Conservation (phyloP, 306 rosid genomes). For the Biancaea sappan region DNA sequence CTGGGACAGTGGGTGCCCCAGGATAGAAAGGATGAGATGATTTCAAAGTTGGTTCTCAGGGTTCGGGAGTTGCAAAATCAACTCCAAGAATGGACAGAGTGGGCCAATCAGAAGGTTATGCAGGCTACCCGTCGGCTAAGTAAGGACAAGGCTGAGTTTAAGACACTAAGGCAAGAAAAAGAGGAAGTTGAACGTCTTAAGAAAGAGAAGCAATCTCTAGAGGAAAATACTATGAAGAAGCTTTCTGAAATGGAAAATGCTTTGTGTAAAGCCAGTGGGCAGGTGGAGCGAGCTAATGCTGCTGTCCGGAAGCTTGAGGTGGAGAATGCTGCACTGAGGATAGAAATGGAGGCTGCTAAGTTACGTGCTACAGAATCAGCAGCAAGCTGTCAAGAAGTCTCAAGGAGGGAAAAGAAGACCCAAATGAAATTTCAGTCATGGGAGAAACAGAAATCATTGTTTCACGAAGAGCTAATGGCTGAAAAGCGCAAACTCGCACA, state of each 20-base stretch:
- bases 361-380: slow-evolving; percentile 68
- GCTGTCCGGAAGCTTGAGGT: slow-evolving; percentile 71
- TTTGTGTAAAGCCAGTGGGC: slow-evolving; percentile 77
- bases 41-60: slow-evolving; percentile 64
- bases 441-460: slow-evolving; percentile 72
- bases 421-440: slow-evolving; percentile 68
- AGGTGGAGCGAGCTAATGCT: slow-evolving; percentile 79
- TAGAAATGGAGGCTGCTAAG: slow-evolving; percentile 80
- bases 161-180: slow-evolving; percentile 72
- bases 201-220: slow-evolving; percentile 77
- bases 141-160: slow-evolving; percentile 81
- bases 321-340: slow-evolving; percentile 71
- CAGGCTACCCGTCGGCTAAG: slow-evolving; percentile 88
- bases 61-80: slow-evolving; percentile 64
- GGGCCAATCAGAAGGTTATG: slow-evolving; percentile 93
- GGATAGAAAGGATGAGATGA: slow-evolving; percentile 75
- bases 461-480: slow-evolving; percentile 59
- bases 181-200: slow-evolving; percentile 81
- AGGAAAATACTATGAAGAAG: slow-evolving; percentile 82
- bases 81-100: slow-evolving; percentile 85
- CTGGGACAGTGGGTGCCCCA: slow-evolving; percentile 59
- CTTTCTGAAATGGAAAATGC: slow-evolving; percentile 91
- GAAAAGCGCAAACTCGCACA: slow-evolving; percentile 59
- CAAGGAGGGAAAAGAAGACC: slow-evolving; percentile 74
- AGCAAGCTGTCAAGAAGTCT: slow-evolving; percentile 72